Percentiles rank a stretch among this genome's conserved stretches.
Conservation (phyloP, 148 eudicot genomes). For the Silene uniflora region DNA sequence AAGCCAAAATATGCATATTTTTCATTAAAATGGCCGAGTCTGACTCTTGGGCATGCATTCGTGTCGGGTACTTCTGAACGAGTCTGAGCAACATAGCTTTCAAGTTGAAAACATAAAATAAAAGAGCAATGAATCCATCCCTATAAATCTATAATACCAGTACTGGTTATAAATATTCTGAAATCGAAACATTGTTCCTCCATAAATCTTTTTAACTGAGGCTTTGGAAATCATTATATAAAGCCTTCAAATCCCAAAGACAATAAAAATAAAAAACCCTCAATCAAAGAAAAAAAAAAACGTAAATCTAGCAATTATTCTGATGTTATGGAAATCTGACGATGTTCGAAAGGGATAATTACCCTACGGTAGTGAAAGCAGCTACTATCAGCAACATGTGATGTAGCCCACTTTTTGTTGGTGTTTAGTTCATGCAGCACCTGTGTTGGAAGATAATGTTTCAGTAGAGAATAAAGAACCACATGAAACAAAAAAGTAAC, state of each 20-base stretch:
- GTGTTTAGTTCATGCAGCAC: slow-evolving; percentile 49
- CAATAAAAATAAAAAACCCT: neutral
- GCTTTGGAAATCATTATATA: neutral
- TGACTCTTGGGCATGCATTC: too few relatives aligned
- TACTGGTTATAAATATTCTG: neutral
- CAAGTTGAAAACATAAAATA: neutral
- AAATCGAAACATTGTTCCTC: neutral
- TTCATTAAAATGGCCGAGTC: too few relatives aligned
- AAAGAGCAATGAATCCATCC: neutral
- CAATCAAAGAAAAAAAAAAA: neutral
- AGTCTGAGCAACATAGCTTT: too few relatives aligned
- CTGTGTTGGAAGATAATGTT: slow-evolving; percentile 30
- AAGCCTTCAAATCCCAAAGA: neutral
- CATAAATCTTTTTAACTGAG: neutral
- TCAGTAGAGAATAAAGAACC: slow-evolving; percentile 19
- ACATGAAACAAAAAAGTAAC: neutral
- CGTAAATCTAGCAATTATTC: neutral
- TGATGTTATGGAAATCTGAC: neutral
- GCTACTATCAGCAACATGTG: slow-evolving; percentile 81
- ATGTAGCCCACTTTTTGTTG: slow-evolving; percentile 66
- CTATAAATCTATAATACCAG: neutral
- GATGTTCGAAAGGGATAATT: slow-evolving; percentile 16
- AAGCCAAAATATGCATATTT: too few relatives aligned
- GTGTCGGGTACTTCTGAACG: too few relatives aligned
- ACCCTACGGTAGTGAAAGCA: slow-evolving; percentile 88